Conservation (phyloP, 2,329 filamentous ascomycete genomes). For the Colletotrichum somersetense region DNA sequence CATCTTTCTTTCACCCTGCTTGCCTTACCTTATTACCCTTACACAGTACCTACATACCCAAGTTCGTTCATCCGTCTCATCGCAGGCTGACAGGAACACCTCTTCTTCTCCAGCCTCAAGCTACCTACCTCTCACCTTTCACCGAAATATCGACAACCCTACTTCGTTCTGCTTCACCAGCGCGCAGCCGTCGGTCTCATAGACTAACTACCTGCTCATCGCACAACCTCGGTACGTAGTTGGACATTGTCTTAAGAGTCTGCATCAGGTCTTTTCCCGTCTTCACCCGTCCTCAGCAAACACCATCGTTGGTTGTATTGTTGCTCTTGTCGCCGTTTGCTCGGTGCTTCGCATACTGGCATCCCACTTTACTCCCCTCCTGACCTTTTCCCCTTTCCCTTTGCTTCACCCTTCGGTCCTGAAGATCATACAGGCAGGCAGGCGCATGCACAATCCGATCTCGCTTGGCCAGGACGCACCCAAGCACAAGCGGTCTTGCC, state of each 20-base stretch:
- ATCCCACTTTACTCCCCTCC: slow-evolving; percentile 37
- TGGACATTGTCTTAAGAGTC: slow-evolving; percentile 1
- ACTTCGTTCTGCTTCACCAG: slow-evolving; percentile 13
- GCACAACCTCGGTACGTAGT: slow-evolving; percentile 23
- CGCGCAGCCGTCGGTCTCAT: not conserved
- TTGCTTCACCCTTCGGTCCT: slow-evolving; percentile 16
- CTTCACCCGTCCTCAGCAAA: slow-evolving; percentile 1
- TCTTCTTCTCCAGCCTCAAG: slow-evolving; percentile 5
- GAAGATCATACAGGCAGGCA: slow-evolving; percentile 49
- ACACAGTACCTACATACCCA: too few species aligned
- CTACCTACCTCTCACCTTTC: not conserved
- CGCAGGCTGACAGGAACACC: not conserved
- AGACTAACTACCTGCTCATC: not conserved
- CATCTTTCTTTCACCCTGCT: not conserved
- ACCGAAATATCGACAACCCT: slow-evolving; percentile 14
- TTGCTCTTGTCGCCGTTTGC: not conserved
- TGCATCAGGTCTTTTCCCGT: slow-evolving; percentile 9
- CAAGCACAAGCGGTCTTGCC: slow-evolving; percentile 6
- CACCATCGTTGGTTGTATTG: not conserved
- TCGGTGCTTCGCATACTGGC: slow-evolving; percentile 1
- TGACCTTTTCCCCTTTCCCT: slow-evolving; percentile 30
- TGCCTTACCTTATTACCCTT: not conserved
- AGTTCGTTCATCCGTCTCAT: slow-evolving; percentile 7
- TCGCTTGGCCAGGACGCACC: slow-evolving; percentile 3
- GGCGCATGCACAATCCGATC: slow-evolving; percentile 26